Conservation (phyloP, 2,329 filamentous ascomycete genomes). For the Colletotrichum trifolii region DNA sequence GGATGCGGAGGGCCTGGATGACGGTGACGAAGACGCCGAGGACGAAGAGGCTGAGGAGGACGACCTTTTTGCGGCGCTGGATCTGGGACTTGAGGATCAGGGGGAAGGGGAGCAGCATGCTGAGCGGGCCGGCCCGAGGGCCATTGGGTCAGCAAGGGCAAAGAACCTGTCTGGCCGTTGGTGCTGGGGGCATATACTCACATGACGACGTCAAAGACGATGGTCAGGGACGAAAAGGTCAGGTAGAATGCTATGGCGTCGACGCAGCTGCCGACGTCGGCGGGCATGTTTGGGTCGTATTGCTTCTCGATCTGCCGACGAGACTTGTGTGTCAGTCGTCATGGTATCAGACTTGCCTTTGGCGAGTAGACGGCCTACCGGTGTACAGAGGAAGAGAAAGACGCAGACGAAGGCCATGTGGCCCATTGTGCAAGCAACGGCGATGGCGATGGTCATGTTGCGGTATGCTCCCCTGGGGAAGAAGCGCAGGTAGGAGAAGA, state of each 20-base stretch:
- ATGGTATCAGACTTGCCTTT: accelerated
- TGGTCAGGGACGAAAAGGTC: conserved; percentile 52
- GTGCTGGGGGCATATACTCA: conserved; percentile 39
- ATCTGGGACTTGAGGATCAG: conserved; percentile 51
- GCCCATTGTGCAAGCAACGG: conserved; percentile 48
- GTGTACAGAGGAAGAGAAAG: conserved; percentile 50
- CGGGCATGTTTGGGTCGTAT: conserved; percentile 52
- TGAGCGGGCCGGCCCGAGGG: conserved; percentile 32
- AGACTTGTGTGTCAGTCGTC: not conserved
- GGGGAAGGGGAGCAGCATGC: conserved; percentile 54
- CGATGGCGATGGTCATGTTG: conserved; percentile 46
- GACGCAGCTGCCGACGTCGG: conserved; percentile 49
- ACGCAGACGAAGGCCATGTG: conserved; percentile 53
- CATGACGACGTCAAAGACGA: conserved; percentile 54
- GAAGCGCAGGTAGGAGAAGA: conserved; percentile 58
- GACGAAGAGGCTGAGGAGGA: conserved; percentile 55
- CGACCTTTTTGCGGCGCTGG: conserved; percentile 52
- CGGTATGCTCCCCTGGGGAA: conserved; percentile 51
- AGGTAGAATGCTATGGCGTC: conserved; percentile 55
- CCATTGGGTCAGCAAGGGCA: not conserved
- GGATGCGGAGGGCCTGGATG: conserved; percentile 62
- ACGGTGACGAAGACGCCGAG: conserved; percentile 63
- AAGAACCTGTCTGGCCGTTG: not conserved
- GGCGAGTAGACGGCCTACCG: conserved; percentile 37
- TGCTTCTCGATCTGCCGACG: conserved; percentile 45